These are phyloP conservation scores for Nemania sp. DNA, from an alignment of 2,329 filamentous ascomycete species.

Conservation along the genomic window DNA sequence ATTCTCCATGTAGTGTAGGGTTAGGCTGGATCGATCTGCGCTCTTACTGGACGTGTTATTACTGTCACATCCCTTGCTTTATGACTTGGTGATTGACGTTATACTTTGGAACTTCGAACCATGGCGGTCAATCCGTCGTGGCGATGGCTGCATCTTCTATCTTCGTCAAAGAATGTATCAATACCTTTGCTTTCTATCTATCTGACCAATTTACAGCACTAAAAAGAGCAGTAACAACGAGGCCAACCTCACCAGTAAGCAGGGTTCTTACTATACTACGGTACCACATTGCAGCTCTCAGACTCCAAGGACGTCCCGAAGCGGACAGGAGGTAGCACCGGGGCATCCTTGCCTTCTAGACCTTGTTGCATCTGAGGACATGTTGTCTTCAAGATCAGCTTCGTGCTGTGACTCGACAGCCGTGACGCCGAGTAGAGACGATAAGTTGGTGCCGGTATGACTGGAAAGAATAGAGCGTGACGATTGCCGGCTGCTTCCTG, in stretches of 20 bases:
- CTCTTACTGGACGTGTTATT: not conserved
- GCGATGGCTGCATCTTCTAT: not conserved
- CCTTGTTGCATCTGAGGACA: slow-evolving; percentile 27
- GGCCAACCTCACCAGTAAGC: slow-evolving; percentile 21
- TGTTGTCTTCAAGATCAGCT: slow-evolving; percentile 20
- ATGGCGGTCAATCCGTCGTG: not conserved
- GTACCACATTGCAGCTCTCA: slow-evolving; percentile 6
- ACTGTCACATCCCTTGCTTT: not conserved
- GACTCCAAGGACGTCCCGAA: slow-evolving; percentile 21
- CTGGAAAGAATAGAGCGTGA: slow-evolving; percentile 2
- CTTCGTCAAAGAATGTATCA: not conserved
- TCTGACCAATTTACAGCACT: slow-evolving; percentile 5
- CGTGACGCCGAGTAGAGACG: not conserved
- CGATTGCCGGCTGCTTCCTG: not conserved
- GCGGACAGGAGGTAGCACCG: slow-evolving; percentile 17
- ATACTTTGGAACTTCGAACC: not conserved
- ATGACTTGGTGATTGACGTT: not conserved
- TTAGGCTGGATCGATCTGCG: slow-evolving; percentile 9
- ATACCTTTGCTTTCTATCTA: not conserved
- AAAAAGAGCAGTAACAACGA: slow-evolving; percentile 5
- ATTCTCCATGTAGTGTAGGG: not conserved
- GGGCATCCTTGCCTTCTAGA: slow-evolving; percentile 24
- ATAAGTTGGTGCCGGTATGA: slow-evolving; percentile 1
- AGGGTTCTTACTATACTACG: slow-evolving; percentile 26
- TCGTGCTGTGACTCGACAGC: slow-evolving; percentile 16